Evolutionary conservation across 176 grass and related monocot genomes (phyloP), one percentile per base, ranked within the genome.

Genomic region (Zoysia pacifica): DNA sequence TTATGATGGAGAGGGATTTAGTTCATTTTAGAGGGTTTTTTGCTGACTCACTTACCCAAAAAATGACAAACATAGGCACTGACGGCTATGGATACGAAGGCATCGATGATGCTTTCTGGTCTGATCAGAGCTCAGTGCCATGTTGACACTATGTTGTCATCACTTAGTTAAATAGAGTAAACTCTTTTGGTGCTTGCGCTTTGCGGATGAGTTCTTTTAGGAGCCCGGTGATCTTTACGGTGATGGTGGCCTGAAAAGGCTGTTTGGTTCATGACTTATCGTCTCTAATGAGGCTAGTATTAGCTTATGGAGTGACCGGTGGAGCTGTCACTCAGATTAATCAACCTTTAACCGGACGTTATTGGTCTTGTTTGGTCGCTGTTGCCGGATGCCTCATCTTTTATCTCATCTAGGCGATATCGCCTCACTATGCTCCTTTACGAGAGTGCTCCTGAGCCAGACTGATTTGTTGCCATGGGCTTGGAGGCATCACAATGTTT

Each of bases 111-210:
- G 69, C 52, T 80, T 84, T 75, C 55, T 65, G 65, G 64, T 65
- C 18, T 7, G 61, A 18, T 67, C 48, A 79, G 10, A 53, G 20
- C 48, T 48, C 13, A 58, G 16, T 56, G 39, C 13, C 68, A 48
- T 84, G 55, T 70, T 80, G 55, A 75, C 48, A 81, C 48, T 36
- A 80, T 80, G 70, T 58, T 64, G 65, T 81, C 87, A 84, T 69
- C 18, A n/a, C 18, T 40, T 50, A 68, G 13, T 38, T 83, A 43
- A 58, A 47, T 62, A 62, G 44, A 53, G 51, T 61, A 69, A 78
- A 46, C 36, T n/a, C 60, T 74, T 65, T 74, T 66, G 48, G 28
- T n/a, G 61, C 16, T 65, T 82, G 69, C 55, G 77, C 58, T 87
- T 83, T 16, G 7, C 11, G 9, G 41, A 58, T 65, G 48, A 72